Conservation (phyloP, 2,329 filamentous ascomycete species). For the Ceratocystis eucalypticola region DNA sequence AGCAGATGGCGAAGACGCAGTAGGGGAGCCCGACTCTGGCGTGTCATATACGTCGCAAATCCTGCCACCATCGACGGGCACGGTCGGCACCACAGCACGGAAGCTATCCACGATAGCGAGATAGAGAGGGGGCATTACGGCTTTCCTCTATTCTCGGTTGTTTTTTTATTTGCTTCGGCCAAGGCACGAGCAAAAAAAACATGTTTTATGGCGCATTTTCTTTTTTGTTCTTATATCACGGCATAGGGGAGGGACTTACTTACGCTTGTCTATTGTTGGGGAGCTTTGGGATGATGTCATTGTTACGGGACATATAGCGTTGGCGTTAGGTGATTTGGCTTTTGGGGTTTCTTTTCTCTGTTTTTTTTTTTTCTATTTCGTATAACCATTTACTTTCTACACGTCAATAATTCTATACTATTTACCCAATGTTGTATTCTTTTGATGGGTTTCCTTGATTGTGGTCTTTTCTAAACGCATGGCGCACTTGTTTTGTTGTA, state of each 20-base stretch:
- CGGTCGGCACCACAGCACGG: not conserved
- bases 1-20: slow-evolving; percentile 40
- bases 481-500: too few species aligned
- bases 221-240: not conserved
- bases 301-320: not conserved
- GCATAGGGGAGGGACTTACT: not conserved
- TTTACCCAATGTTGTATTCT: too few species aligned
- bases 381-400: too few species aligned
- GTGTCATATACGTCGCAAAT: slow-evolving; percentile 26
- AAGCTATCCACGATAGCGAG: not conserved
- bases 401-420: too few species aligned
- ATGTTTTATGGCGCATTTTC: too few species aligned
- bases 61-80: slow-evolving; percentile 31
- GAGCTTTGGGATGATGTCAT: not conserved
- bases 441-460: too few species aligned
- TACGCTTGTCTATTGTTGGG: not conserved
- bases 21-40: slow-evolving; percentile 42
- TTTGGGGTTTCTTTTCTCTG: not conserved
- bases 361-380: too few species aligned
- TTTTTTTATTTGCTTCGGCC: not conserved
- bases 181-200: too few species aligned
- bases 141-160: not conserved
- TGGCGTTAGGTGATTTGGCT: not conserved
- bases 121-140: not conserved
- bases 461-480: too few species aligned